Conservation (phyloP, 202 grass and related monocot genomes). For the Schoenoplectus triqueter region DNA sequence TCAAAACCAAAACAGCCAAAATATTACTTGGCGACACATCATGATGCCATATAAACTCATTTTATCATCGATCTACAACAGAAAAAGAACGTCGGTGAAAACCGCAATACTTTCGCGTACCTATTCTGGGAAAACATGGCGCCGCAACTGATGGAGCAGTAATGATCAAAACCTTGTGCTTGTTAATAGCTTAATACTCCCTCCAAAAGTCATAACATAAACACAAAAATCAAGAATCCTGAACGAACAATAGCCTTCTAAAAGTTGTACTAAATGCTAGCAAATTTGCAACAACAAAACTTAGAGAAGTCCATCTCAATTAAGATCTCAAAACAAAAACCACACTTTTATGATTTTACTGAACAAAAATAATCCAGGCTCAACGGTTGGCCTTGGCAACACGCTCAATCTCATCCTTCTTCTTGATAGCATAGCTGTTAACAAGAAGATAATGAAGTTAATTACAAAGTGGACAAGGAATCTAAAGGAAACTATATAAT, state of each 20-base stretch:
- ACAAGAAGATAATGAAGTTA: background rate
- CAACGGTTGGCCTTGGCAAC: constrained; percentile 66
- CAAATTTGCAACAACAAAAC: constrained; percentile 35
- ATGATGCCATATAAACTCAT: too few species aligned
- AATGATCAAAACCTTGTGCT: background rate
- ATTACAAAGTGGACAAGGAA: background rate
- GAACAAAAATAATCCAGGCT: constrained; percentile 10
- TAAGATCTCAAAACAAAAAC: constrained; percentile 23
- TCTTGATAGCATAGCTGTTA: constrained; percentile 60
- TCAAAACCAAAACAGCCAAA: too few species aligned
- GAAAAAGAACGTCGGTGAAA: background rate
- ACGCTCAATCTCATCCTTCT: constrained; percentile 70
- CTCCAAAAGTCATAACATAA: constrained; percentile 4
- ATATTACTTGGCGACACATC: too few species aligned
- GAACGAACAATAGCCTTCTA: constrained; percentile 13
- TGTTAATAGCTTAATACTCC: constrained; percentile 4
- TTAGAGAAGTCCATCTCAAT: constrained; percentile 31
- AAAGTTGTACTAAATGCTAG: constrained; percentile 38
- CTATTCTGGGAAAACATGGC: background rate
- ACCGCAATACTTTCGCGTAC: background rate
- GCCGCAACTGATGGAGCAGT: background rate
- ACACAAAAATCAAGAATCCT: constrained; percentile 16
- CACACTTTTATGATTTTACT: constrained; percentile 11
- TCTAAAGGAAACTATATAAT: background rate
- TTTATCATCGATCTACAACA: too few species aligned